Evolutionary conservation across 208 protist species (phyloP).

Genomic region (Leishmania major): DNA sequence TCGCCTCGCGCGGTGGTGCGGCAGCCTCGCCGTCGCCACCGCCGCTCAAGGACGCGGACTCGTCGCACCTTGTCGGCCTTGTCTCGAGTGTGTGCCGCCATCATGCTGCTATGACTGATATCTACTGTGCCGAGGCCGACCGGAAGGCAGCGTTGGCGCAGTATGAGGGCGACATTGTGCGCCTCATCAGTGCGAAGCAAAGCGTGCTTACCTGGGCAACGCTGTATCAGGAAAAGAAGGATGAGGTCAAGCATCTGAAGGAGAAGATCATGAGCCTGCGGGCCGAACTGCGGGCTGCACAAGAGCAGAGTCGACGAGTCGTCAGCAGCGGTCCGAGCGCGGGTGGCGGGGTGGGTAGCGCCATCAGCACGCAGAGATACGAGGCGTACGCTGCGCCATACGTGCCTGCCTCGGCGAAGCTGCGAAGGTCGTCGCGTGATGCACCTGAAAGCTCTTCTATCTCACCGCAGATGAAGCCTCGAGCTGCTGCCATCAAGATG

Average conservation of each 20-base stretch:
- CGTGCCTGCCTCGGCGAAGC: slow-evolving; percentile 36
- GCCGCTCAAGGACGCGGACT: slow-evolving; percentile 11
- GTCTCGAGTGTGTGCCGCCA: slow-evolving; percentile 5
- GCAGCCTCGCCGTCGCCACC: background rate
- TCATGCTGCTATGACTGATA: slow-evolving; percentile 3
- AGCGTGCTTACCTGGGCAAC: slow-evolving; percentile 35
- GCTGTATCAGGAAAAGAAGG: slow-evolving; percentile 45
- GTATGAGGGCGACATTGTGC: slow-evolving; percentile 43
- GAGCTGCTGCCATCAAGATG: background rate
- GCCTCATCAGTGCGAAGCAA: slow-evolving; percentile 38
- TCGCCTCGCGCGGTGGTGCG: background rate
- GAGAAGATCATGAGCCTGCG: slow-evolving; percentile 40
- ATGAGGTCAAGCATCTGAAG: slow-evolving; percentile 43
- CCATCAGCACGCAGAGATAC: slow-evolving; percentile 40
- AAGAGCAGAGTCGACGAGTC: background rate
- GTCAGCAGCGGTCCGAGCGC: background rate
- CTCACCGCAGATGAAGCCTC: background rate
- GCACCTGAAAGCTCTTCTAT: background rate
- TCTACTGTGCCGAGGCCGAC: slow-evolving; percentile 11
- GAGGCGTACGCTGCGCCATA: slow-evolving; percentile 52
- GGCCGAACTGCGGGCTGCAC: slow-evolving; percentile 22
- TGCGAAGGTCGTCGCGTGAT: background rate
- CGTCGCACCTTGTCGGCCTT: slow-evolving; percentile 18
- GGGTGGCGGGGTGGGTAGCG: slow-evolving; percentile 14
- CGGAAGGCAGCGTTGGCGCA: slow-evolving; percentile 21